Evolutionary conservation across 2,329 filamentous ascomycete genomes (phyloP), one percentile per base, ranked within the genome.

Genomic region (Verticillium isaacii): DNA sequence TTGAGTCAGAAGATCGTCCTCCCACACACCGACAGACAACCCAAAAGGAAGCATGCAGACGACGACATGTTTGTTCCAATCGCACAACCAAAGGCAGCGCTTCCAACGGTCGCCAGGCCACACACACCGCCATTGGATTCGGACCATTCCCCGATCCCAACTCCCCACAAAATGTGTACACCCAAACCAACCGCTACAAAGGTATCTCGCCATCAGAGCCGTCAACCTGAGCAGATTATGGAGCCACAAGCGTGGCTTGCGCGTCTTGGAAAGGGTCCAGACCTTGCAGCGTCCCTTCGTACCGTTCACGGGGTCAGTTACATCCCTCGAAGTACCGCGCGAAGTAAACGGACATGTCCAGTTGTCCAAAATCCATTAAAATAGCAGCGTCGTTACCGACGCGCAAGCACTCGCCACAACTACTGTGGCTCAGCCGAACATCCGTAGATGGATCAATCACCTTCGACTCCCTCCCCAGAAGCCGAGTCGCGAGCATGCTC

Each of bases 351-450:
- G n/a, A 8, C 23, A 19, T 23, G 17, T 23, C n/a, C n/a, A 25
- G 23, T 52, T 19, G 25, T 3, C n/a, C 14, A 36, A 23, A 50
- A 39, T 4, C 37, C 37, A n/a, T 7, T n/a, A 9, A 45, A 15
- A 3, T 23, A n/a, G 39, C n/a, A 45, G 39, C 45, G 45, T 19
- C 3, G 45, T 11, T 29, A 3, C 45, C 29, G 57, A 62, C 60
- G 37, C 62, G 63, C 62, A 65, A 65, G 62, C 62, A 60, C 62
- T 65, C 63, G 63, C 63, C 63, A 65, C 63, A 61, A 9, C 14
- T 7, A 23, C 11, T 25, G 61, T 63, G 61, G 59, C 56, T 61
- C 23, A 39, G 19, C n/a, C 45, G 45, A n/a, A n/a, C 45, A 29
- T 4, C 29, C 29, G 29, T 29, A 29, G 29, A 29, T 29, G 29